These are phyloP conservation scores for Boletales sp. DNA, from an alignment of 768 basidiomycete species.

Conservation along the genomic window DNA sequence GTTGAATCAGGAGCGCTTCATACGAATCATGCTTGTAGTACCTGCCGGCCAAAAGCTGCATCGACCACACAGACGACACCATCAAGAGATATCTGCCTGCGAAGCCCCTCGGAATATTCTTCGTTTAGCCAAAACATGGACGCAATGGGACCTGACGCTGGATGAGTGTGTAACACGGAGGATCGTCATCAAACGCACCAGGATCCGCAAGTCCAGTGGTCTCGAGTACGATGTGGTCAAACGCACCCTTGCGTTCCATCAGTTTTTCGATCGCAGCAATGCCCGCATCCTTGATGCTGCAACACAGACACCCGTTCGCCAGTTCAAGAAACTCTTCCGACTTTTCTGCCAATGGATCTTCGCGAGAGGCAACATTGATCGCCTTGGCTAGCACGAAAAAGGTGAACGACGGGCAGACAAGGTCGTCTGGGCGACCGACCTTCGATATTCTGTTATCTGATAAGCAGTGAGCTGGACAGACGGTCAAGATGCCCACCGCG, in stretches of 20 bases:
- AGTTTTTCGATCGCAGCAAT: conserved; percentile 91
- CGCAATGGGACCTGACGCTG: conserved; percentile 68
- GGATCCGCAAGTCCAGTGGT: conserved; percentile 97
- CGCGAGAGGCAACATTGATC: conserved; percentile 72
- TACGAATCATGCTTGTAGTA: conserved; percentile 34
- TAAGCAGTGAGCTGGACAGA: conserved; percentile 17
- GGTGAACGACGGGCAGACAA: background rate
- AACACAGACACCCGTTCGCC: conserved; percentile 97
- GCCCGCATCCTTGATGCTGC: conserved; percentile 93
- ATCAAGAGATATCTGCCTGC: conserved; percentile 71
- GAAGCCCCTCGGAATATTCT: conserved; percentile 66
- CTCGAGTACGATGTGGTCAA: conserved; percentile 95
- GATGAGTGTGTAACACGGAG: background rate
- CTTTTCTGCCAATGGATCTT: conserved; percentile 57
- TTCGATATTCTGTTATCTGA: conserved; percentile 74
- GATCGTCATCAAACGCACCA: conserved; percentile 41
- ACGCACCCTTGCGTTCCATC: conserved; percentile 79
- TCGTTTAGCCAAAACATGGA: conserved; percentile 87
- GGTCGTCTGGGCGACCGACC: background rate
- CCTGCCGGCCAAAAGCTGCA: conserved; percentile 71
- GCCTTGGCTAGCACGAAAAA: conserved; percentile 59
- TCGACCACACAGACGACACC: conserved; percentile 93
- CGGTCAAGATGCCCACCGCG: conserved; percentile 50
- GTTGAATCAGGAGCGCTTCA: conserved; percentile 6
- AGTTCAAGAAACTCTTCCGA: conserved; percentile 89